Conservation (phyloP, 768 basidiomycete species). For the Russula sp. region DNA sequence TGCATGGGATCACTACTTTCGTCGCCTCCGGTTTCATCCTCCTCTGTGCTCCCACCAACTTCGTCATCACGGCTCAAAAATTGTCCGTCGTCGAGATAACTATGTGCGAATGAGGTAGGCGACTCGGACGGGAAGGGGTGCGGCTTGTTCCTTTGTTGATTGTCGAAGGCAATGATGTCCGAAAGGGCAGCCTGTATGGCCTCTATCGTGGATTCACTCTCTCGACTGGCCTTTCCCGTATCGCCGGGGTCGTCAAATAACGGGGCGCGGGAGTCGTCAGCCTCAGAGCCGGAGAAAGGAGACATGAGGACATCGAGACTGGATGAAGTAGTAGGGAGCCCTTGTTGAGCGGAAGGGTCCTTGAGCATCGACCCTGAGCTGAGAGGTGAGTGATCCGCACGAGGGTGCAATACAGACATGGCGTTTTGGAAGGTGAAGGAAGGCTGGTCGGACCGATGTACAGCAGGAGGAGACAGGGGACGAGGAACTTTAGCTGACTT, state of each 20-base stretch:
- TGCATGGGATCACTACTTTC: conserved; percentile 36
- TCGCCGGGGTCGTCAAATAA: conserved; percentile 80
- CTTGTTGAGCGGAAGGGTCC: conserved; percentile 1
- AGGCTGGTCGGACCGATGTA: conserved; percentile 22
- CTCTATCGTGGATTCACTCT: conserved; percentile 79
- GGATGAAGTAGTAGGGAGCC: conserved; percentile 32
- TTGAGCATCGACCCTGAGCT: conserved; percentile 9
- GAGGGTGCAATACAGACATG: not conserved
- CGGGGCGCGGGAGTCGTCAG: conserved; percentile 57
- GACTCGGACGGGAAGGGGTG: not conserved
- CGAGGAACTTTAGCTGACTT: conserved; percentile 3
- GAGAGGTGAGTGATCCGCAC: conserved; percentile 6
- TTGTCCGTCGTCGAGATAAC: not conserved
- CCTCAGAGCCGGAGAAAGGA: conserved; percentile 43
- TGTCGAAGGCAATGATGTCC: conserved; percentile 87
- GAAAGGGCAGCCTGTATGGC: conserved; percentile 95
- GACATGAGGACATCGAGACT: conserved; percentile 84
- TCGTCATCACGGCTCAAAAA: conserved; percentile 21
- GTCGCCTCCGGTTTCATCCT: conserved; percentile 35
- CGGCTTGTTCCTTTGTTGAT: conserved; percentile 33
- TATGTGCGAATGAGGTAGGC: not conserved
- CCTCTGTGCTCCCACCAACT: conserved; percentile 39
- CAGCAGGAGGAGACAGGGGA: conserved; percentile 7
- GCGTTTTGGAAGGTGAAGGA: conserved; percentile 7
- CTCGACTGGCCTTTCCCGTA: conserved; percentile 44